Evolutionary conservation across 2,329 filamentous ascomycete species (phyloP).

Genomic region (Botrytis cinerea): DNA sequence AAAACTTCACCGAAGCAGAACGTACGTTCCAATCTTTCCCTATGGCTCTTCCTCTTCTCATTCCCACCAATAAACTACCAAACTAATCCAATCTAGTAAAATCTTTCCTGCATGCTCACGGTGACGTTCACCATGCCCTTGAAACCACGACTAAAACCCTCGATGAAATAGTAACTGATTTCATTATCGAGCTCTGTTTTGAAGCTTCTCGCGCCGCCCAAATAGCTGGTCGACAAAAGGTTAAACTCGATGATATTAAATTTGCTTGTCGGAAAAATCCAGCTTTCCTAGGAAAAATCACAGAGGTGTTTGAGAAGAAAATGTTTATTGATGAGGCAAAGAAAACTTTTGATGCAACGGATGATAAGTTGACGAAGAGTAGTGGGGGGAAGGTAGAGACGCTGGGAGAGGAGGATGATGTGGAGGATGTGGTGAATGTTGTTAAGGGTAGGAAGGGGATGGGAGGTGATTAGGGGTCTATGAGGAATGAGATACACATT

Average conservation of each 20-base stretch:
- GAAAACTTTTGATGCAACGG: constrained; percentile 71
- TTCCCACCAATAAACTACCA: not conserved
- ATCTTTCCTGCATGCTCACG: constrained; percentile 76
- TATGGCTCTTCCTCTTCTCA: not conserved
- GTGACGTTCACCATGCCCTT: constrained; percentile 75
- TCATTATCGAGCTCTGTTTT: constrained; percentile 91
- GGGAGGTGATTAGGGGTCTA: constrained; percentile 27
- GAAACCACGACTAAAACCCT: constrained; percentile 82
- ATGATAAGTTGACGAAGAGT: constrained; percentile 61
- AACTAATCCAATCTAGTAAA: constrained; percentile 53
- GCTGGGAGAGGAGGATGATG: constrained; percentile 55
- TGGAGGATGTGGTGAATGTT: constrained; percentile 45
- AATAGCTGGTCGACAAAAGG: constrained; percentile 88
- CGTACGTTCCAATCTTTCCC: constrained; percentile 50
- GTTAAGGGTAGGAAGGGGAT: constrained; percentile 29
- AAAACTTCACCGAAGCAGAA: constrained; percentile 75
- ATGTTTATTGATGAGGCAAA: constrained; percentile 81
- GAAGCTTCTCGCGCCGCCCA: constrained; percentile 83
- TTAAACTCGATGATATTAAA: constrained; percentile 97
- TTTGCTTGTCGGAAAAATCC: constrained; percentile 88
- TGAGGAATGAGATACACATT: too few relatives aligned
- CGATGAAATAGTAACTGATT: constrained; percentile 95
- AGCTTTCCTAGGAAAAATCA: constrained; percentile 81
- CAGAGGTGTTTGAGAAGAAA: constrained; percentile 87
- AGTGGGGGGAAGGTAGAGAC: constrained; percentile 52